Evolutionary conservation across 257 asterid genomes (phyloP).

Genomic region (Ophiorrhiza pumila): DNA sequence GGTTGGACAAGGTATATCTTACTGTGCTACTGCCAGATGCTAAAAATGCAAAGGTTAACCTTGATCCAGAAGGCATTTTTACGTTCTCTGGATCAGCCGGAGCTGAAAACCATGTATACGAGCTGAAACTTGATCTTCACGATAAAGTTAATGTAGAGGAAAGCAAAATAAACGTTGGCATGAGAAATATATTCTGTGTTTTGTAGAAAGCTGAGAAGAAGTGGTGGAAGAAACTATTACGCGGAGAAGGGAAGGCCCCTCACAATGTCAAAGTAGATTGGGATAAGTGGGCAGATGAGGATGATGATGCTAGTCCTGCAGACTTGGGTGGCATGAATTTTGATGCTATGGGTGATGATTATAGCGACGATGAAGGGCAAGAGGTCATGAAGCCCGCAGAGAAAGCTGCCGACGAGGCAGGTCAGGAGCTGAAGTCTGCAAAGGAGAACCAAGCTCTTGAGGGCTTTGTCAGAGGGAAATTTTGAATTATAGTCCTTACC

Average conservation of each 20-base stretch:
- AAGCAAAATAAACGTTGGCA: slow-evolving; percentile 70
- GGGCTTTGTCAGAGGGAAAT: neutral
- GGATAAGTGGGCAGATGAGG: slow-evolving; percentile 99
- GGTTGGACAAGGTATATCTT: slow-evolving; percentile 73
- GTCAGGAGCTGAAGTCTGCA: slow-evolving; percentile 13
- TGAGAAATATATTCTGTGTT: slow-evolving; percentile 63
- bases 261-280: slow-evolving; percentile 91
- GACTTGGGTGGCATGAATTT: no score
- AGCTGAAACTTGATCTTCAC: slow-evolving; percentile 71
- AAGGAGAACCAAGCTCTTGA: slow-evolving; percentile 39
- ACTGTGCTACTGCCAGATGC: slow-evolving; percentile 82
- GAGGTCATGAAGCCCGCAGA: slow-evolving; percentile 45
- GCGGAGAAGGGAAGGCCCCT: slow-evolving; percentile 76
- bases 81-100: slow-evolving; percentile 78
- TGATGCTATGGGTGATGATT: no score
- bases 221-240: slow-evolving; percentile 85
- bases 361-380: slow-evolving; percentile 30
- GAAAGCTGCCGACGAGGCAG: slow-evolving; percentile 29
- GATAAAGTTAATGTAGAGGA: slow-evolving; percentile 83
- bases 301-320: slow-evolving; percentile 75
- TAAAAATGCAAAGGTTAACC: slow-evolving; percentile 66
- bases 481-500: neutral
- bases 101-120: slow-evolving; percentile 53
- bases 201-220: slow-evolving; percentile 79
- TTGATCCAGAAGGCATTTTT: slow-evolving; percentile 86